Evolutionary conservation across 2,329 filamentous ascomycete genomes (phyloP).

Genomic region (Phyllosticta ampelicida): DNA sequence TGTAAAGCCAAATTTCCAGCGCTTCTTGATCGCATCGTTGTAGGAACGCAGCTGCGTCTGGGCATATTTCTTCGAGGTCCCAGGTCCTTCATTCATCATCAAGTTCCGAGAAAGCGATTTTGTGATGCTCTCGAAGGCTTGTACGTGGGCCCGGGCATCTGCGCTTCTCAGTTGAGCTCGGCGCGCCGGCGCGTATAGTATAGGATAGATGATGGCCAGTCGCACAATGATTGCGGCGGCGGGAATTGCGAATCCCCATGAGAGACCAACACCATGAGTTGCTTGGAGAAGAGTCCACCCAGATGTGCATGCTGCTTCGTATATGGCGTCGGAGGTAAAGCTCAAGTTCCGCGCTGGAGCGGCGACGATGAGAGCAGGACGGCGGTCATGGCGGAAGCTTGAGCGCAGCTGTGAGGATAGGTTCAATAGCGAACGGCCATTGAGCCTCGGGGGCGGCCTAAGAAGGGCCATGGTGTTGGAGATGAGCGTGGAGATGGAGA

Average conservation of each 20-base stretch:
- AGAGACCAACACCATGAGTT: conserved; percentile 38
- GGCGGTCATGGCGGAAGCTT: conserved; percentile 30
- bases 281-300: neutral
- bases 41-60: neutral
- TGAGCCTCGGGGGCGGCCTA: conserved; percentile 19
- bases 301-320: neutral
- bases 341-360: conserved; percentile 11
- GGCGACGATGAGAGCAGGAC: conserved; percentile 35
- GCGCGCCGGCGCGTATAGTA: conserved; percentile 34
- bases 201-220: conserved; percentile 35
- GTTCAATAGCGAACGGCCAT: neutral
- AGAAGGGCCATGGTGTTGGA: conserved; percentile 13
- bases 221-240: conserved; percentile 44
- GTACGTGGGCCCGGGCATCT: conserved; percentile 14
- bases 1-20: neutral
- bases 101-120: neutral
- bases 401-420: conserved; percentile 40
- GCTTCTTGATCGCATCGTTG: neutral
- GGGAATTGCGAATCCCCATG: conserved; percentile 47
- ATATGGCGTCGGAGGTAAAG: neutral
- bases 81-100: neutral
- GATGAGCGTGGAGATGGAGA: conserved; percentile 19
- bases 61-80: neutral
- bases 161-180: conserved; percentile 30
- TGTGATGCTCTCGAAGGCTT: neutral